phyloP scores from a whole-genome alignment of 805 yeast species.

The Wickerhamomyces bovis region DNA sequence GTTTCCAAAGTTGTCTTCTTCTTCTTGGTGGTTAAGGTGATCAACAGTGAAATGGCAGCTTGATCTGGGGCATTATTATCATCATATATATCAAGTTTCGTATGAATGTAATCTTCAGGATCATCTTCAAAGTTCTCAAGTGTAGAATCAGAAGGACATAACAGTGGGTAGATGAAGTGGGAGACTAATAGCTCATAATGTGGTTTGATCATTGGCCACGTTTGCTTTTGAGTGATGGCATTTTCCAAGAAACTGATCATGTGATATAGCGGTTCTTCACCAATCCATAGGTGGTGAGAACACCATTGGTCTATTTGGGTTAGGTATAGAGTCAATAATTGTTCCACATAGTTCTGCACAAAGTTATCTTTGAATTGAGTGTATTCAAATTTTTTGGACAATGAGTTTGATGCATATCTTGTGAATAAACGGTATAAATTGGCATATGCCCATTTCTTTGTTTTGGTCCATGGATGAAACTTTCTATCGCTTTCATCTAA shows the following conservation, averaged over 20 bases:
- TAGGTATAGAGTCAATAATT: constrained; percentile 58
- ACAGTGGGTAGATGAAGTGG: constrained; percentile 69
- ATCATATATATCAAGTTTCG: constrained; percentile 57
- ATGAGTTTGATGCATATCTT: constrained; percentile 55
- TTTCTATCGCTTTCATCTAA: constrained; percentile 48
- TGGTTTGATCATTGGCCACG: constrained; percentile 66
- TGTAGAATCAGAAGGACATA: constrained; percentile 63
- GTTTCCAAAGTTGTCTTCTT: constrained; percentile 53
- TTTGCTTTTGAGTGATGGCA: constrained; percentile 47
- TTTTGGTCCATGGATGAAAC: constrained; percentile 59
- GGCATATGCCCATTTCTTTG: constrained; percentile 86
- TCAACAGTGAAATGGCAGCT: constrained; percentile 71
- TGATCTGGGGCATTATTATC: constrained; percentile 65
- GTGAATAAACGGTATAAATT: constrained; percentile 66
- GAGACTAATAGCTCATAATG: constrained; percentile 58
- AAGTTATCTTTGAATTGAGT: constrained; percentile 55
- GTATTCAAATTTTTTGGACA: constrained; percentile 45
- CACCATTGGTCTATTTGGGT: constrained; percentile 73
- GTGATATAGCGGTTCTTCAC: constrained; percentile 57
- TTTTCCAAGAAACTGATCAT: constrained; percentile 59
- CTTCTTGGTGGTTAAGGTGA: constrained; percentile 66
- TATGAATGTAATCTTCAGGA: constrained; percentile 82
- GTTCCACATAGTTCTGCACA: constrained; percentile 60
- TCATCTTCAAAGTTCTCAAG: constrained; percentile 77
- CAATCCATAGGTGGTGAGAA: constrained; percentile 57